Base-by-base conservation (phyloP, 345 rosid species). In the Gossypium raimondii region DNA sequence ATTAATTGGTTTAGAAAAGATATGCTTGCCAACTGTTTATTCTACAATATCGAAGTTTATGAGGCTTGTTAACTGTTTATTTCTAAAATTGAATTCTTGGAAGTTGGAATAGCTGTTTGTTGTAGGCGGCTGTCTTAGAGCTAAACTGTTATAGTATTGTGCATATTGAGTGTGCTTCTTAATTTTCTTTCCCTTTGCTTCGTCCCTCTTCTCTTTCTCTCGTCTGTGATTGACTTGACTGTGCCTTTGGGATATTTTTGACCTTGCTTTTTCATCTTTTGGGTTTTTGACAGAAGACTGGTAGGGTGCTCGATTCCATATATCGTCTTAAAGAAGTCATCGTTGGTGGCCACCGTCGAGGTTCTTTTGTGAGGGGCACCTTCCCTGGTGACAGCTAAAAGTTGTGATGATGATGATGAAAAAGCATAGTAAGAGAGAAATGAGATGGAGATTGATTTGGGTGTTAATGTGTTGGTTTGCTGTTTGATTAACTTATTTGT, bases 321-420 rank as follows among this genome's bases (percentile, higher is more conserved):
- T 82, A 85, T 75, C 90, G 97, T 51, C 84, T 96, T 44, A 93
- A 89, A 84, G 93, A 90, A 63, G 92, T 86, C 67, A 87, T 92
- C 58, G 91, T 87, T 16, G 93, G 97, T 45, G 93, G 97, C 63
- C 91, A 88, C 64, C 82, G 86, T 8, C 84, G 87, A 27, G 93
- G 89, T 34, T 83, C 97, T 12, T 74, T 88, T 76, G 84, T 90
- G 73, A 85, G 86, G 73, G 86, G 79, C 70, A 79, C 82, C 78
- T 75, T 94, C 78, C 76, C 87, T 14, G 80, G 76, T 17, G 92
- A 89, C 52, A 76, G 73, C 69, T 70, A 17, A 70, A 70, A 52
- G 25, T 69, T 86, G 58, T 81, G 86, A 84, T 72, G 83, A 81
- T 75, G 83, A 78, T 38, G 77, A 34, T 34, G 6, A 34, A 72